Evolutionary conservation across 768 basidiomycete species (phyloP), one percentile per base, ranked within the genome.

Genomic region (Lentinus tigrinus): DNA sequence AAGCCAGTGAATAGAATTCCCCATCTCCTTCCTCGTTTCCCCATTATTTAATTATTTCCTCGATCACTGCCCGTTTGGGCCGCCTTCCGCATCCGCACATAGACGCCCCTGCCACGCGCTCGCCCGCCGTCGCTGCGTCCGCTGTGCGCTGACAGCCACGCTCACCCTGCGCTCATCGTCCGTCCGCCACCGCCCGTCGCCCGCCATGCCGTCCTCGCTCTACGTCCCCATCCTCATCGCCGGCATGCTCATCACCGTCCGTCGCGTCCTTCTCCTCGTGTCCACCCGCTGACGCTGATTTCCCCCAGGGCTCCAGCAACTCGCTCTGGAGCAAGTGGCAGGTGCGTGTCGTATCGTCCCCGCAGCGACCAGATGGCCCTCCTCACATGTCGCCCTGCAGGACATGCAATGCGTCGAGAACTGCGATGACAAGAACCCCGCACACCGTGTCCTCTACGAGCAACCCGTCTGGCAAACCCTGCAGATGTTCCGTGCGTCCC

Each of bases 401-500:
- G 96, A 98, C 72, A 96, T 97, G 92, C 93, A 97, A 85, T 98
- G 96, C 69, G 95, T 98, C 43, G 93, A 93, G 80, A 91, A 95
- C 72, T 98, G 96, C 71, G 70, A 72, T 47, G 81, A 87, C 62
- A 81, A 82, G 37, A 77, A 91, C 72, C 81, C 86, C 2, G 60
- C 67, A 3, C 76, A 77, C 36, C 85, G 82, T 54, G 79, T 94
- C 48, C 81, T 92, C 28, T 98, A 91, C 71, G 95, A 98, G 68
- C 96, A 98, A 71, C 95, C 94, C 4, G 93, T 96, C 24, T 91
- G 93, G 90, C 92, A 94, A 73, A 92, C 85, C 14, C 80, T 93
- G 39, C 90, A 92, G 72, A 94, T 93, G 91, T 93, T 92, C 74
- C 78, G 89, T 91, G 69, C 72, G 88, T 81, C 62, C n/a, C 49